These are phyloP conservation scores for Phaseolus coccineus DNA, from an alignment of 331 rosid species.

Conservation along the genomic window DNA sequence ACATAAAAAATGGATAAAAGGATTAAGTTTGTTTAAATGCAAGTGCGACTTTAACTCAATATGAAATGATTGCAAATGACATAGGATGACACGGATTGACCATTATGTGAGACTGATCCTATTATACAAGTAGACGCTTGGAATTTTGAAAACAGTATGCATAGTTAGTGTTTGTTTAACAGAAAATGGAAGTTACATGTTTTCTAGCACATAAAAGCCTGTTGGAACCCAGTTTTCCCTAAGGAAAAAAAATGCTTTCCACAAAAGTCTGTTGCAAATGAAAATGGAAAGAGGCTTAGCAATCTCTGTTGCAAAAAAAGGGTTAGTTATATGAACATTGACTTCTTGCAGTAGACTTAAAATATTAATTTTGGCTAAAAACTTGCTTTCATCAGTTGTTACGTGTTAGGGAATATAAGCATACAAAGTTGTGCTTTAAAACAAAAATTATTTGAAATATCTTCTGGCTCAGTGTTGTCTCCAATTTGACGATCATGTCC, in stretches of 20 bases:
- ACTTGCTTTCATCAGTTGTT: slow-evolving; percentile 20
- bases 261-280: background rate
- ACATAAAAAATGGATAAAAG: background rate
- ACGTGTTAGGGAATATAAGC: slow-evolving; percentile 10
- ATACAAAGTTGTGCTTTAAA: background rate
- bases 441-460: slow-evolving; percentile 4
- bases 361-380: background rate
- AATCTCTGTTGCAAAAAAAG: too few relatives aligned
- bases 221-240: background rate
- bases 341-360: background rate
- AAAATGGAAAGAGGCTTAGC: background rate
- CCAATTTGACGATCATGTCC: background rate
- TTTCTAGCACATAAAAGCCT: background rate
- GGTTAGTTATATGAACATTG: background rate
- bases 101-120: slow-evolving; percentile 8
- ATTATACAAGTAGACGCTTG: slow-evolving; percentile 21
- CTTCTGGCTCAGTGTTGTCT: background rate
- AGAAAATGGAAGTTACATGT: background rate
- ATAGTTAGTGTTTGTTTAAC: background rate
- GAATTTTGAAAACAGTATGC: slow-evolving; percentile 5
- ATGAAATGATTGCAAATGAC: slow-evolving; percentile 19
- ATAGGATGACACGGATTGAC: slow-evolving; percentile 10
- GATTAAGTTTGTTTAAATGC: slow-evolving; percentile 10
- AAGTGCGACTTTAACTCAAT: background rate
- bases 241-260: background rate